Conservation (phyloP, 495 filamentous ascomycete species). For the Neurospora hispaniola region DNA sequence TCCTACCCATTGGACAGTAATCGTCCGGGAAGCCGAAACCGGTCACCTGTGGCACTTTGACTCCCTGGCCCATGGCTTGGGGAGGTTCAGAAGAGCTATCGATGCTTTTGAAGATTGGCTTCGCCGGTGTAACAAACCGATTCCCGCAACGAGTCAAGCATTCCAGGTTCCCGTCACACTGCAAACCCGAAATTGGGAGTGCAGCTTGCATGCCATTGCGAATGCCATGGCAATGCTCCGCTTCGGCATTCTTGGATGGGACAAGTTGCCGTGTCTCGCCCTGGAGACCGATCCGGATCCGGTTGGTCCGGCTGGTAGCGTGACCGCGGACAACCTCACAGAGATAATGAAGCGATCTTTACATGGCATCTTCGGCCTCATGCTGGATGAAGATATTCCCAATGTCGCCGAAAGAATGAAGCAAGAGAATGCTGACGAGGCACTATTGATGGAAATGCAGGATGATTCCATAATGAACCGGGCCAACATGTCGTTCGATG, state of each 20-base stretch:
- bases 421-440: background rate
- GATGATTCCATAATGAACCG: background rate
- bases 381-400: background rate
- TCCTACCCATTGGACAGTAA: background rate
- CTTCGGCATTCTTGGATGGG: slow-evolving; percentile 11
- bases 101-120: background rate
- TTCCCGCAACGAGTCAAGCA: background rate
- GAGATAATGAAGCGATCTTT: background rate
- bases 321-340: background rate
- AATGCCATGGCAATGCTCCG: slow-evolving; percentile 11
- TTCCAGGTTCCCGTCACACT: background rate
- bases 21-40: background rate
- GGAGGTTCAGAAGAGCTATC: background rate
- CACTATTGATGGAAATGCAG: background rate
- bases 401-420: background rate
- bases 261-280: background rate
- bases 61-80: background rate
- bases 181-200: slow-evolving; percentile 6
- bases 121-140: too few relatives aligned
- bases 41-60: slow-evolving; percentile 4
- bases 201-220: slow-evolving; percentile 9
- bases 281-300: background rate
- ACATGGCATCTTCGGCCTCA: background rate
- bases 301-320: background rate
- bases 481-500: background rate